Evolutionary conservation across 345 rosid genomes (phyloP).

Genomic region (Psidium guajava): DNA sequence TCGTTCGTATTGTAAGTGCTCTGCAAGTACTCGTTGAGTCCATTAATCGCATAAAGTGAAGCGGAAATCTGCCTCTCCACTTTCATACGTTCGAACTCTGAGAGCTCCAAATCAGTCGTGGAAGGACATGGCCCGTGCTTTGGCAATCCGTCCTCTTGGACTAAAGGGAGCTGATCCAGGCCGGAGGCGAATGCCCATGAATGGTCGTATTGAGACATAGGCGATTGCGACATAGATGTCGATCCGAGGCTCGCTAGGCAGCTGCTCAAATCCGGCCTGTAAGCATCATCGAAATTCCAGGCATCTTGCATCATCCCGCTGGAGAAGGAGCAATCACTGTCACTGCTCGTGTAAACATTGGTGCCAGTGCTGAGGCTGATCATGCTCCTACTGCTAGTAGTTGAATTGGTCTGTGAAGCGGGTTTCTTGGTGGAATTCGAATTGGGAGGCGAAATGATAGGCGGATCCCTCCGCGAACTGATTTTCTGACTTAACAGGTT

Average conservation of each 20-base stretch:
- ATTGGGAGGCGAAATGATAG: background rate
- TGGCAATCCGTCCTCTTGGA: conserved; percentile 17
- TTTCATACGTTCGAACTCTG: conserved; percentile 25
- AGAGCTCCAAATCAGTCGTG: conserved; percentile 13
- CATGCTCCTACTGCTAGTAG: background rate
- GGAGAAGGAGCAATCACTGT: background rate
- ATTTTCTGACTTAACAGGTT: conserved; percentile 65
- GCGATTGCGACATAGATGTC: too few relatives aligned
- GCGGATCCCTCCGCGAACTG: conserved; percentile 23
- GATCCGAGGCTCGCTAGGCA: conserved; percentile 13
- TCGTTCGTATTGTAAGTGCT: conserved; percentile 29
- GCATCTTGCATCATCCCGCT: conserved; percentile 7
- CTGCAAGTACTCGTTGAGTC: conserved; percentile 36
- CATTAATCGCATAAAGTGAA: conserved; percentile 50
- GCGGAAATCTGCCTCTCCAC: conserved; percentile 70
- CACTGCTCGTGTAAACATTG: background rate
- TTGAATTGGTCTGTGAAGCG: conserved; percentile 1
- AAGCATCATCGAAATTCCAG: conserved; percentile 24
- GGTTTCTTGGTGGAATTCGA: background rate
- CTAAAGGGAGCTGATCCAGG: conserved; percentile 22
- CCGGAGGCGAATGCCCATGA: conserved; percentile 31
- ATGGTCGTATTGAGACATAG: conserved; percentile 14
- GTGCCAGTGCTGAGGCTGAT: background rate
- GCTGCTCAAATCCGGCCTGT: conserved; percentile 41
- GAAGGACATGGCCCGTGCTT: background rate